Conservation (phyloP, 495 filamentous ascomycete genomes). For the Penicillium salamii region DNA sequence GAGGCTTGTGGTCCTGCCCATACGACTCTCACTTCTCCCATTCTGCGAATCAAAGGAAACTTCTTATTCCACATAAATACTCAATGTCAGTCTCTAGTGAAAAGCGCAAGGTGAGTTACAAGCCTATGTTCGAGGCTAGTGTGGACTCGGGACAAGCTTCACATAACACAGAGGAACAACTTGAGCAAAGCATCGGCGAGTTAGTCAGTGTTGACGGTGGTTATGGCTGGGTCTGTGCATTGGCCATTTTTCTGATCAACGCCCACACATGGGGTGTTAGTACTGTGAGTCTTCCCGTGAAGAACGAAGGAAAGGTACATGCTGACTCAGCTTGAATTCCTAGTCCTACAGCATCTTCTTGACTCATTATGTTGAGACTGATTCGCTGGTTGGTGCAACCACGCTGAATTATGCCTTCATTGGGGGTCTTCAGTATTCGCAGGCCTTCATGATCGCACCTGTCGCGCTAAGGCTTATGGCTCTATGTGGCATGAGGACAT, state of each 20-base stretch:
- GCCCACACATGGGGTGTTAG: constrained; percentile 41
- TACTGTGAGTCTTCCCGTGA: constrained; percentile 1
- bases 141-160: no score
- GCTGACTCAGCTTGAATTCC: no score
- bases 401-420: constrained; percentile 12
- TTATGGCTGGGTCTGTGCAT: constrained; percentile 44
- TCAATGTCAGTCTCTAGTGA: no score
- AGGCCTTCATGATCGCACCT: constrained; percentile 4
- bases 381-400: constrained; percentile 5
- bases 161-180: no score
- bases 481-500: constrained; percentile 30
- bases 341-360: constrained; percentile 19
- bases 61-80: no score
- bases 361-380: constrained; percentile 8
- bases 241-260: constrained; percentile 31
- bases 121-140: no score
- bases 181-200: no score
- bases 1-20: no score
- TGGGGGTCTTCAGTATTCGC: constrained; percentile 6
- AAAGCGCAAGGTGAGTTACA: no score
- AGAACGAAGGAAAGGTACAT: no score
- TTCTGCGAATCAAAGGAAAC: no score
- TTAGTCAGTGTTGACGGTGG: constrained; percentile 40
- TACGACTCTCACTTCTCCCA: no score
- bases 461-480: constrained; percentile 28